Base-by-base conservation (phyloP, 2,329 filamentous ascomycete species). In the Hypoxylon sp. region DNA sequence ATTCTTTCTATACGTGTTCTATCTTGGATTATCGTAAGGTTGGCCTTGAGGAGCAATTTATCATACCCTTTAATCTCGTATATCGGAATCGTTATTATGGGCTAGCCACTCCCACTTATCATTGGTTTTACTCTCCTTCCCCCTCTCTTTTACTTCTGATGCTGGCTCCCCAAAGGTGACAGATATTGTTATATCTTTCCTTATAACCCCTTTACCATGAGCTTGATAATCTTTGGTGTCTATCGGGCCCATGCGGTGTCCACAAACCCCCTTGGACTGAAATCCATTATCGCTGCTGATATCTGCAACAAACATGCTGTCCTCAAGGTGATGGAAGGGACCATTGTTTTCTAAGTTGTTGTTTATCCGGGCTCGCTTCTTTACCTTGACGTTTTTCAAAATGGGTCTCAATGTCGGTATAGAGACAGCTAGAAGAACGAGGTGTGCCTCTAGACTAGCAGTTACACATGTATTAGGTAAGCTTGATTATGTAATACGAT, bases 371-470 rank as follows among this genome's bases (percentile, higher is more conserved):
- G 13, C 37, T 17, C 33, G 52, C 6, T 55, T 55, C 35, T 11
- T 39, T 17, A 14, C 8, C 5, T 42, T 55, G 22, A 55, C 11
- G 13, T 5, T 22, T 17, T n/a, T 39, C 1, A 55, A 14, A 31
- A 55, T 44, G 6, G 52, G 52, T 31, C 52, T 55, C n/a, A 55
- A 29, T 3, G 52, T 66, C 19, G 66, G 66, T 52, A 69, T 69
- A 1, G 66, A 66, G 10, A 63, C 67, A 24, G 63, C 63, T 24
- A 69, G 24, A 4, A 69, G 63, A 6, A 69, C 67, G 37, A 69
- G 53, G 14, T 69, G 66, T 1, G 63, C 67, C 51, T 69, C 67
- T 26, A 69, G 48, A n/a, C 67, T 69, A 46, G n/a, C 3, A 19
- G 17, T n/a, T 22, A 47, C 13, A 48, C 4, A 19, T 39, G 8